A percentile compares a stretch with the other conserved stretches of the same genome.
Conservation (phyloP, 2,329 filamentous ascomycete species). For the Fusarium sp. region DNA sequence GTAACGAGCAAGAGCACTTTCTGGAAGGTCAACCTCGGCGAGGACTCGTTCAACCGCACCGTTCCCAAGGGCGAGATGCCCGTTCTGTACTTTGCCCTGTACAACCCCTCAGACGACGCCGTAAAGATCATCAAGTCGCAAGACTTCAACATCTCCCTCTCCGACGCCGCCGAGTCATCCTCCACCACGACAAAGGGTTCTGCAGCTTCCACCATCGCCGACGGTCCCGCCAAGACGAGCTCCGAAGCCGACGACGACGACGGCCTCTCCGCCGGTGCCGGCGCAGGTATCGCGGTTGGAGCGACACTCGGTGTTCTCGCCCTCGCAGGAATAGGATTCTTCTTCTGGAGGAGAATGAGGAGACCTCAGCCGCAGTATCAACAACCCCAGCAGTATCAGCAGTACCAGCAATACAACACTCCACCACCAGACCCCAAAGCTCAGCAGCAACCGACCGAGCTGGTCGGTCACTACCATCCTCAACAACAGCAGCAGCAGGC, state of each 20-base stretch:
- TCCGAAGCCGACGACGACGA: background rate
- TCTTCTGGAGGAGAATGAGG: conserved; percentile 7
- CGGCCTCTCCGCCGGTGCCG: background rate
- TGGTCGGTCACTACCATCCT: background rate
- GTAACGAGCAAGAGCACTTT: conserved; percentile 6
- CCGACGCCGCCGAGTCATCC: background rate
- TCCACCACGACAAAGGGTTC: background rate
- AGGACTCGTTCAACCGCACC: background rate
- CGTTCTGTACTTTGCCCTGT: conserved; percentile 12
- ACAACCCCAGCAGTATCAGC: background rate
- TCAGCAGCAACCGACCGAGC: background rate
- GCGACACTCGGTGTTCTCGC: background rate
- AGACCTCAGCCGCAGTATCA: background rate
- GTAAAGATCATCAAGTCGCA: background rate
- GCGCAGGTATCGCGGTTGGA: conserved; percentile 11
- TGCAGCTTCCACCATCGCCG: background rate
- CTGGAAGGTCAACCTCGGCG: background rate
- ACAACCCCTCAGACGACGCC: background rate
- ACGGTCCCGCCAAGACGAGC: background rate
- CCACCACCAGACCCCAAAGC: background rate
- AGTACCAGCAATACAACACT: background rate
- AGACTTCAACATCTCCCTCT: conserved; percentile 10
- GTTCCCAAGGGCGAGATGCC: background rate
- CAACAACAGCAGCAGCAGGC: background rate
- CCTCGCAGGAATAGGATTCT: background rate